Percentiles rank a stretch among this genome's conserved stretches.
Conservation (phyloP, 2,329 filamentous ascomycete genomes). For the Sporothrix curviconia region DNA sequence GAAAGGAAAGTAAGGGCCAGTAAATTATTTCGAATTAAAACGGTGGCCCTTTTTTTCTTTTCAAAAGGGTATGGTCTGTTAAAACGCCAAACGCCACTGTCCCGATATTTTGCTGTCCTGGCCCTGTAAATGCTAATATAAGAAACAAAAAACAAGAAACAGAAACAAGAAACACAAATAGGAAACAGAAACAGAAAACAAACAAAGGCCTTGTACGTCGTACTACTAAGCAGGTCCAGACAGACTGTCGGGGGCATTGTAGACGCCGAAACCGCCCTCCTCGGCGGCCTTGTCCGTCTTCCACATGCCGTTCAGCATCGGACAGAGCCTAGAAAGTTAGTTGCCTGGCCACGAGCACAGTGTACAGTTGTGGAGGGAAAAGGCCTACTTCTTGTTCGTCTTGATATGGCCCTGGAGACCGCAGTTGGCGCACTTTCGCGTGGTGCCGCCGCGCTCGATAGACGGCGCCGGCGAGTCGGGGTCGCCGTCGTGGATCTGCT, state of each 20-base stretch:
- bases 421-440: slow-evolving; percentile 94
- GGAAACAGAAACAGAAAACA: background rate
- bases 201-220: background rate
- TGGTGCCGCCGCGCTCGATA: slow-evolving; percentile 58
- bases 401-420: slow-evolving; percentile 97
- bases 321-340: slow-evolving; percentile 57
- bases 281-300: slow-evolving; percentile 53
- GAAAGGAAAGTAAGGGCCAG: background rate
- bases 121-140: background rate
- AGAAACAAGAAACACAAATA: background rate
- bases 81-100: background rate
- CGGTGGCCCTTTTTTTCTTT: too few relatives aligned
- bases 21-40: too few relatives aligned
- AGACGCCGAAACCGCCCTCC: slow-evolving; percentile 53
- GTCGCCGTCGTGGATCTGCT: slow-evolving; percentile 36
- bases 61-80: background rate
- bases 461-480: slow-evolving; percentile 45
- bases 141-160: background rate
- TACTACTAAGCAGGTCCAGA: slow-evolving; percentile 12
- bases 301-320: slow-evolving; percentile 77
- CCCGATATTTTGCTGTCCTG: background rate
- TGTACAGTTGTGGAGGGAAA: too few relatives aligned
- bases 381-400: slow-evolving; percentile 79
- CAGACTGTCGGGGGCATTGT: slow-evolving; percentile 24
- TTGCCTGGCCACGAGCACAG: too few relatives aligned